Base-by-base conservation (phyloP, 2,329 filamentous ascomycete species). In the Arthrobotrys sphaeroides region DNA sequence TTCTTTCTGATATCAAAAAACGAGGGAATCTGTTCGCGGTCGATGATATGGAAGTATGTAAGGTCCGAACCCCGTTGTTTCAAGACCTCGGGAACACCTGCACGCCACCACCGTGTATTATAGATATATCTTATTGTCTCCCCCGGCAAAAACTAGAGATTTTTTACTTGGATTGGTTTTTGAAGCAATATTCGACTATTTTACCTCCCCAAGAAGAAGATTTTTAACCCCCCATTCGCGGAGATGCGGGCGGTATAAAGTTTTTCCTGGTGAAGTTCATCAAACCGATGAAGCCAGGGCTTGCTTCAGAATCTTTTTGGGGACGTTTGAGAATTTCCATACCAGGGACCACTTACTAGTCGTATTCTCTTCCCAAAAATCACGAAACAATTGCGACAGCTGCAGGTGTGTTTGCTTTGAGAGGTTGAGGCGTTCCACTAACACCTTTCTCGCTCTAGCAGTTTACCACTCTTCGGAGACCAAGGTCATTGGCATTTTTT, bases 301-400 rank as follows among this genome's bases (percentile, higher is more conserved):
- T 36, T 59, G 40, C 59, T 49, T 62, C 42, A 49, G 59, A 47
- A 43, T 16, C 10, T 31, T 16, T n/a, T n/a, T n/a, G n/a, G n/a
- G n/a, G n/a, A 18, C n/a, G 26, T 53, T 60, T 60, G 33, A 60
- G 38, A 60, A 36, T 55, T 26, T n/a, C n/a, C n/a, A 31, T 38
- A 55, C 49, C 55, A 45, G 10, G 7, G 13, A 33, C 28, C 20
- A n/a, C n/a, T n/a, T n/a, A n/a, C n/a, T n/a, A n/a, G n/a, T n/a
- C n/a, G n/a, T n/a, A n/a, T n/a, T n/a, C n/a, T n/a, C n/a, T n/a
- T 66, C 61, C 31, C 60, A 26, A 20, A 51, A 31, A 59, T 60
- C 53, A 40, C 53, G 65, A 60, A 69, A 69, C 65, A 61, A 57
- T 60, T 60, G 55, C 55, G 55, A 60, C 55, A 60, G 51, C 28